Evolutionary conservation across 2,329 filamentous ascomycete species (phyloP).

Genomic region (Emydomyces testavorans): DNA sequence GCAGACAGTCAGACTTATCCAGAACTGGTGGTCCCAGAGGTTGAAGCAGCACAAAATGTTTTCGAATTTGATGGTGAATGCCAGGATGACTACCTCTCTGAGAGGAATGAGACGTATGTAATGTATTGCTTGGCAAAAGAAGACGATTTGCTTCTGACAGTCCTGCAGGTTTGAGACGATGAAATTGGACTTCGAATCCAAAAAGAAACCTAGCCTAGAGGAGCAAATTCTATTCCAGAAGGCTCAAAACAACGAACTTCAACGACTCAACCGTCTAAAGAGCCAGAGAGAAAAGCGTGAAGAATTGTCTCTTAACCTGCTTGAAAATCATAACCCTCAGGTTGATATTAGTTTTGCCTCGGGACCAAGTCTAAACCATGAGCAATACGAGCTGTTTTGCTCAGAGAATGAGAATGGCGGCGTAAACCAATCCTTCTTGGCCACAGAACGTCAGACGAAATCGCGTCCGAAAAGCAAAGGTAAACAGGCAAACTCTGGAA

Average conservation of each 20-base stretch:
- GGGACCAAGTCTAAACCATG: background rate
- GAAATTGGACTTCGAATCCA: constrained; percentile 6
- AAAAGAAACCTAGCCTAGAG: constrained; percentile 7
- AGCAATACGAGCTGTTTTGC: constrained; percentile 5
- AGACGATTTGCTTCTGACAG: background rate
- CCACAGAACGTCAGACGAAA: background rate
- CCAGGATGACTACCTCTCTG: background rate
- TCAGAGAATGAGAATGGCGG: constrained; percentile 5
- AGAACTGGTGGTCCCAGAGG: background rate
- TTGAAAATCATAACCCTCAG: background rate
- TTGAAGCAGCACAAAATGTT: background rate
- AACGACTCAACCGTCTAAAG: constrained; percentile 3
- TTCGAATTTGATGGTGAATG: background rate
- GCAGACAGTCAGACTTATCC: background rate
- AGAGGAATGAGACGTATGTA: constrained; percentile 1
- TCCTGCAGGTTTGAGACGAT: constrained; percentile 2
- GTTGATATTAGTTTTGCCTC: background rate
- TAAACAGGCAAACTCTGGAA: background rate
- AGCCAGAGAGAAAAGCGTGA: background rate
- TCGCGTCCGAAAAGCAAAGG: background rate
- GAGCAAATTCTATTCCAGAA: constrained; percentile 9
- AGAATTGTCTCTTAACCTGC: background rate
- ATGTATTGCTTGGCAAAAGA: background rate
- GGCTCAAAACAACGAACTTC: constrained; percentile 3
- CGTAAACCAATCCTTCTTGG: background rate